Evolutionary conservation across 495 filamentous ascomycete genomes (phyloP).

Genomic region (Letharia columbiana): DNA sequence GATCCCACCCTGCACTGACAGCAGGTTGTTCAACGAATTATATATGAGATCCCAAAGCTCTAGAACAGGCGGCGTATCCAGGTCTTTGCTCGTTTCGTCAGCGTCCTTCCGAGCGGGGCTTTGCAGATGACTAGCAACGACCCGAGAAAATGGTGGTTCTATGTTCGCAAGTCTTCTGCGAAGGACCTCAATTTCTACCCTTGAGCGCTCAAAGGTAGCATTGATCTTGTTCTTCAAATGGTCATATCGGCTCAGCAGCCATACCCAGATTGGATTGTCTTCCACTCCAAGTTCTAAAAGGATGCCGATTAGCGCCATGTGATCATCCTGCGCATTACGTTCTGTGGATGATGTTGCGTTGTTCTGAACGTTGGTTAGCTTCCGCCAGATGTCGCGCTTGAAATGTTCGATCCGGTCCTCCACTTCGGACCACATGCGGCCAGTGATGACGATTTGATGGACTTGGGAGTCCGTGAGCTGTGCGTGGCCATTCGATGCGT

Average conservation of each 20-base stretch:
- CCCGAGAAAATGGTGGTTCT: conserved; percentile 59
- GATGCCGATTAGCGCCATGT: conserved; percentile 82
- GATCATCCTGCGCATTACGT: conserved; percentile 58
- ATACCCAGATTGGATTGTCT: conserved; percentile 92
- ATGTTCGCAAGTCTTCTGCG: conserved; percentile 66
- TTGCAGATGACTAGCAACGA: conserved; percentile 64
- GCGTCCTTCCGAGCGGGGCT: conserved; percentile 54
- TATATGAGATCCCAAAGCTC: conserved; percentile 85
- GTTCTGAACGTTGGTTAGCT: conserved; percentile 53
- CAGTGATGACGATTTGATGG: conserved; percentile 76
- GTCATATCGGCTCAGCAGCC: conserved; percentile 82
- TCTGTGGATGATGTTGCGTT: conserved; percentile 38
- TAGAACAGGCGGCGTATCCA: conserved; percentile 69
- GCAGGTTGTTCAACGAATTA: conserved; percentile 54
- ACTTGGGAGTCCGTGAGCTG: conserved; percentile 63
- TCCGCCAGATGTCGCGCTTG: conserved; percentile 81
- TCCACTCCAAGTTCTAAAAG: conserved; percentile 86
- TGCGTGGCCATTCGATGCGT: conserved; percentile 38
- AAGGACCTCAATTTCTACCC: conserved; percentile 85
- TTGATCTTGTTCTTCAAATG: conserved; percentile 78
- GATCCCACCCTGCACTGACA: conserved; percentile 66
- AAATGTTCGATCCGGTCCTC: conserved; percentile 73
- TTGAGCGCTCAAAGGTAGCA: conserved; percentile 67
- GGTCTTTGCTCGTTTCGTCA: conserved; percentile 42
- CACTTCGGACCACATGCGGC: conserved; percentile 91